Evolutionary conservation across 768 basidiomycete species (phyloP).

Genomic region (Heimioporus sp.): DNA sequence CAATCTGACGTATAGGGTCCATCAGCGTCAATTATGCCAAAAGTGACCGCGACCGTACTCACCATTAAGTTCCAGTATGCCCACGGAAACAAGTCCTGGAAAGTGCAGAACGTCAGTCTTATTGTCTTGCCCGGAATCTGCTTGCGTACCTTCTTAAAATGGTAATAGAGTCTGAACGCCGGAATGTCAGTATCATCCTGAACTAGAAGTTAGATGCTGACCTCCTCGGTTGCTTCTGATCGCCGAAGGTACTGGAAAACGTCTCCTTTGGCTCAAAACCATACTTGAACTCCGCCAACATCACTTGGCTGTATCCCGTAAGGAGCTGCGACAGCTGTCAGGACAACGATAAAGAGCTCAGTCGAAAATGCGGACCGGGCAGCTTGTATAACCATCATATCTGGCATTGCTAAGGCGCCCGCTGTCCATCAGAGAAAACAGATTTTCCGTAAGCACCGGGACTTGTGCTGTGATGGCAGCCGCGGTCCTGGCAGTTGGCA

Average conservation of each 20-base stretch:
- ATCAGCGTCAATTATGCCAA: too few species aligned
- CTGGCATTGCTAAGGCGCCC: constrained; percentile 65
- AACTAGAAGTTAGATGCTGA: constrained; percentile 29
- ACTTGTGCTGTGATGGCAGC: constrained; percentile 92
- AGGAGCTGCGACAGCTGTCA: constrained; percentile 49
- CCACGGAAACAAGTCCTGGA: constrained; percentile 36
- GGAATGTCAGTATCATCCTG: not conserved
- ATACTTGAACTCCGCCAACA: constrained; percentile 96
- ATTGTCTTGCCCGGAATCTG: not conserved
- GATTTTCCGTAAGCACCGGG: constrained; percentile 87
- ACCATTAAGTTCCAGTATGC: constrained; percentile 75
- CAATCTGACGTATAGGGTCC: constrained; percentile 3
- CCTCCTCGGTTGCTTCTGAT: constrained; percentile 79
- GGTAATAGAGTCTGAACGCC: constrained; percentile 57
- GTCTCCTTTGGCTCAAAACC: constrained; percentile 85
- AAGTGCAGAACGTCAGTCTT: not conserved
- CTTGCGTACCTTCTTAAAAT: constrained; percentile 62
- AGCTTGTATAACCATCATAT: constrained; percentile 90
- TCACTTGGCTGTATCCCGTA: constrained; percentile 78
- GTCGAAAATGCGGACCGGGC: constrained; percentile 56
- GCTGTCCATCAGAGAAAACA: constrained; percentile 70
- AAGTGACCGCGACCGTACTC: not conserved
- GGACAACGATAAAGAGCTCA: not conserved
- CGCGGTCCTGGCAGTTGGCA: constrained; percentile 95
- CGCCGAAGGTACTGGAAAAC: constrained; percentile 62